Percentiles rank a stretch among this genome's conserved stretches.
Evolutionary conservation across 2,329 filamentous ascomycete genomes (phyloP).

Genomic region (Colletotrichum echinochloae): DNA sequence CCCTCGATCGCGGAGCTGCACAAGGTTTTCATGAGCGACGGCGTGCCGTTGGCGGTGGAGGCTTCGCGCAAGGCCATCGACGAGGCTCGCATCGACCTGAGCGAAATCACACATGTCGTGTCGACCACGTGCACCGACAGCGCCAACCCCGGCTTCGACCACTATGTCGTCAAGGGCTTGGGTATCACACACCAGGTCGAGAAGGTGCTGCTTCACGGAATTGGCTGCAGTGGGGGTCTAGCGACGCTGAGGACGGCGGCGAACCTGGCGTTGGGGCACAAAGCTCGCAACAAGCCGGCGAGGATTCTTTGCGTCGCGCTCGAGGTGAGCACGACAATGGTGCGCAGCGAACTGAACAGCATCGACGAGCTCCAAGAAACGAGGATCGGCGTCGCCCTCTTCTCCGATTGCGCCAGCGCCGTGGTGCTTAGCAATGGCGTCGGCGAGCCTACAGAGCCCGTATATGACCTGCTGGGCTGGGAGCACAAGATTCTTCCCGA

Average conservation of each 20-base stretch:
- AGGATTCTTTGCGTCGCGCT: conserved; percentile 74
- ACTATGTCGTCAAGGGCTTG: conserved; percentile 70
- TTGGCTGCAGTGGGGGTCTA: conserved; percentile 75
- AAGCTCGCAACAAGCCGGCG: conserved; percentile 68
- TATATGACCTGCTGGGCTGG: conserved; percentile 75
- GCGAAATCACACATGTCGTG: conserved; percentile 74
- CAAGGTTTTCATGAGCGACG: conserved; percentile 66
- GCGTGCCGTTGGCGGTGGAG: conserved; percentile 67
- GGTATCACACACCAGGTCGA: conserved; percentile 70
- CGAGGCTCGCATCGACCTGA: conserved; percentile 63
- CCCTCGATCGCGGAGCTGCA: conserved; percentile 69
- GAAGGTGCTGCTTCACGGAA: conserved; percentile 73
- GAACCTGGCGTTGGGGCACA: conserved; percentile 73
- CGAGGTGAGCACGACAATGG: conserved; percentile 71
- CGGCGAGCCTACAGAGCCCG: conserved; percentile 56
- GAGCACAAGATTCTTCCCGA: conserved; percentile 72
- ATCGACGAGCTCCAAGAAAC: conserved; percentile 69
- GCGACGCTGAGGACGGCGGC: conserved; percentile 73
- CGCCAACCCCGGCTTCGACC: conserved; percentile 76
- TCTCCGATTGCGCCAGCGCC: conserved; percentile 78
- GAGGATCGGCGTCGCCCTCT: conserved; percentile 74
- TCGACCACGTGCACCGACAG: conserved; percentile 77
- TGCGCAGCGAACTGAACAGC: conserved; percentile 74
- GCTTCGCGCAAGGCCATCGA: conserved; percentile 67
- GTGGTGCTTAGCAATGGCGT: conserved; percentile 73